Evolutionary conservation across 345 rosid species (phyloP).

Genomic region (Eucalyptus dawsonii): DNA sequence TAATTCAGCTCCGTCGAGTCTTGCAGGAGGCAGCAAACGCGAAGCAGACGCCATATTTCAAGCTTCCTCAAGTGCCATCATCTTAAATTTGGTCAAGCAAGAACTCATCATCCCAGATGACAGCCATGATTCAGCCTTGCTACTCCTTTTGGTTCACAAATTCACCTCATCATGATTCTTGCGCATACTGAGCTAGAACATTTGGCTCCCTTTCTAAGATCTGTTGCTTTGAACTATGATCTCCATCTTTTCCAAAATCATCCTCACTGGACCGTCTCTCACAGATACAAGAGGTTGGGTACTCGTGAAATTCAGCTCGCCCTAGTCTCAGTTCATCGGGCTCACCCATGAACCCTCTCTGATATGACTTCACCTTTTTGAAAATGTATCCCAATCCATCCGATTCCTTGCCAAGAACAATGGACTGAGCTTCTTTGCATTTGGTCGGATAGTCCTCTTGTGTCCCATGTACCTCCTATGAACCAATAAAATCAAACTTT

Average conservation of each 20-base stretch:
- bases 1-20: not conserved
- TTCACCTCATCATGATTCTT: not conserved
- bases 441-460: conserved; percentile 92
- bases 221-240: not conserved
- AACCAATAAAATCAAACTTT: not conserved
- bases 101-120: not conserved
- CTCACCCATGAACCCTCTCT: conserved; percentile 98
- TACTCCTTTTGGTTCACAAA: not conserved
- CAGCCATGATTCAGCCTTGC: not conserved
- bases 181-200: not conserved
- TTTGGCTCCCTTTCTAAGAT: not conserved
- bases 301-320: conserved; percentile 85
- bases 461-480: conserved; percentile 92
- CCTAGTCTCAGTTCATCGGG: conserved; percentile 86
- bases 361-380: conserved; percentile 79
- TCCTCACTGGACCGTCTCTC: conserved; percentile 25
- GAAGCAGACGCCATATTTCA: not conserved
- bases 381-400: conserved; percentile 78
- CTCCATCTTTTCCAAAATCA: conserved; percentile 7
- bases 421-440: conserved; percentile 77
- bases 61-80: not conserved
- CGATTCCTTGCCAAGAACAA: conserved; percentile 50
- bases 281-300: conserved; percentile 74
- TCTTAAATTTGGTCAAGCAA: not conserved
- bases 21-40: not conserved